Evolutionary conservation across 768 basidiomycete genomes (phyloP).

Genomic region (Gyrodon lividus): DNA sequence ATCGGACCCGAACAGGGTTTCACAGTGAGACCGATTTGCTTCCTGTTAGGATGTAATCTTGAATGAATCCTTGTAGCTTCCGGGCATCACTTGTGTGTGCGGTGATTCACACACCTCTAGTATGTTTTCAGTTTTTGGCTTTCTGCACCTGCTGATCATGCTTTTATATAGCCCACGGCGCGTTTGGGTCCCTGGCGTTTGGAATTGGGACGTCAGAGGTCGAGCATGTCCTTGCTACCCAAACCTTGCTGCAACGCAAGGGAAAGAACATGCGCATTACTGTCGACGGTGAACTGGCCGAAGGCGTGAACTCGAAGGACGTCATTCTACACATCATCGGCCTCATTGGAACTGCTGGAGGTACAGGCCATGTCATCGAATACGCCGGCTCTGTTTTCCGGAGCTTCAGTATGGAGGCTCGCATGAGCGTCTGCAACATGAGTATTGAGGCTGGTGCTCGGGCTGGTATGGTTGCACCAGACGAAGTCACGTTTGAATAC

Average conservation of each 20-base stretch:
- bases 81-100: constrained; percentile 81
- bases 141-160: constrained; percentile 1
- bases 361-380: constrained; percentile 89
- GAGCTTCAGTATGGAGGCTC: constrained; percentile 83
- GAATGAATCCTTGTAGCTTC: constrained; percentile 43
- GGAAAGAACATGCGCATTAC: constrained; percentile 91
- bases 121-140: constrained; percentile 36
- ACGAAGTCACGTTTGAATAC: constrained; percentile 84
- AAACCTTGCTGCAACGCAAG: constrained; percentile 84
- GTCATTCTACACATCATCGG: constrained; percentile 91
- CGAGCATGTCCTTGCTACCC: constrained; percentile 91
- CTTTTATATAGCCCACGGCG: constrained; percentile 68
- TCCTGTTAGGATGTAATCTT: neutral
- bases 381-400: constrained; percentile 89
- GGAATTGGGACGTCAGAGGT: constrained; percentile 94
- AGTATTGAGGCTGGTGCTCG: constrained; percentile 92
- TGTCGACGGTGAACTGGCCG: constrained; percentile 76
- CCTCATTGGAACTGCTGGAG: constrained; percentile 89
- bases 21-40: constrained; percentile 48
- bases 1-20: constrained; percentile 96
- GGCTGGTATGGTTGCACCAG: constrained; percentile 91
- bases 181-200: constrained; percentile 90
- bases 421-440: constrained; percentile 94
- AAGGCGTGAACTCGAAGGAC: constrained; percentile 88
- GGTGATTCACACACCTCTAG: constrained; percentile 94